phyloP scores from a whole-genome alignment of 2,329 filamentous ascomycete species.

The Xylaria hypoxylon region DNA sequence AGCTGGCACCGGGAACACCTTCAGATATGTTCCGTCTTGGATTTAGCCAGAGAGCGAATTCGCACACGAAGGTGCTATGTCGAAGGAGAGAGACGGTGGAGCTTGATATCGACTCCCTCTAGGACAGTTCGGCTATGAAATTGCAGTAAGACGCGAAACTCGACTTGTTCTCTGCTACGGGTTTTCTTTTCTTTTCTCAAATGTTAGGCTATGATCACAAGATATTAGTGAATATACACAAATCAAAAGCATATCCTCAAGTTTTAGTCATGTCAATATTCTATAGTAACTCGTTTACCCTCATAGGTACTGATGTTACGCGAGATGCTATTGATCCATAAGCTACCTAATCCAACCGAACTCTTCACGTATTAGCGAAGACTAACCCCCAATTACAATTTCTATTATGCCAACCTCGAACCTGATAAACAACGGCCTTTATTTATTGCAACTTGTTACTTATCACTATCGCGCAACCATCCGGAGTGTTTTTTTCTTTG shows the following conservation, averaged over 20 bases:
- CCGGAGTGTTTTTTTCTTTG: too few species aligned
- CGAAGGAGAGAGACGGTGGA: slow-evolving; percentile 28
- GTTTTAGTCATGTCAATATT: too few species aligned
- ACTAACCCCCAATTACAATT: too few species aligned
- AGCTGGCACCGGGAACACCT: slow-evolving; percentile 37
- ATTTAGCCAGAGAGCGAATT: slow-evolving; percentile 22
- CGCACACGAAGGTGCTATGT: slow-evolving; percentile 27
- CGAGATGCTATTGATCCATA: too few species aligned
- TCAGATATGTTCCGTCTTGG: background rate
- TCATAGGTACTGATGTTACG: background rate
- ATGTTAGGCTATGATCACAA: background rate
- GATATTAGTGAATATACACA: too few species aligned
- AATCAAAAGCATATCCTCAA: too few species aligned
- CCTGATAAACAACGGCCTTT: too few species aligned
- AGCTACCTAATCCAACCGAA: too few species aligned
- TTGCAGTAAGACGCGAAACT: background rate
- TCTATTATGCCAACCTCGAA: too few species aligned
- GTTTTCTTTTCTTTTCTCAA: background rate
- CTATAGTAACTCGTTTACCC: background rate
- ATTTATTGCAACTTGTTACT: too few species aligned
- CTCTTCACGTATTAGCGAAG: too few species aligned
- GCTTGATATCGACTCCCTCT: slow-evolving; percentile 37
- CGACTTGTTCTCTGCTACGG: background rate
- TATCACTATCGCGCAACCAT: too few species aligned
- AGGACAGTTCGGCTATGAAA: background rate